Evolutionary conservation across 2,329 filamentous ascomycete genomes (phyloP).

Genomic region (Trichoderma citrinoviride): DNA sequence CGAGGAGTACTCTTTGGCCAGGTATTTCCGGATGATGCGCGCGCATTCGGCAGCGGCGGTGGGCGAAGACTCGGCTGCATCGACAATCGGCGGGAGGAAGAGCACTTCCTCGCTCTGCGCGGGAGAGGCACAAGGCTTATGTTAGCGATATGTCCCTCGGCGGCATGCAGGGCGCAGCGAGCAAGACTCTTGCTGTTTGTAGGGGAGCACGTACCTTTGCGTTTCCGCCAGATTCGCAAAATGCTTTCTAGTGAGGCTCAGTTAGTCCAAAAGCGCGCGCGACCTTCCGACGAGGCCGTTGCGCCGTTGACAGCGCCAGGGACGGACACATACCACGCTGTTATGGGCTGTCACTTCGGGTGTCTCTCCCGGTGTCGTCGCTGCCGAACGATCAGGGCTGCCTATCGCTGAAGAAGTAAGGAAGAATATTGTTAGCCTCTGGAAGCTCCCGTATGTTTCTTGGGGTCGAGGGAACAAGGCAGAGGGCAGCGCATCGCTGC

Average conservation of each 20-base stretch:
- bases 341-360: slow-evolving; percentile 65
- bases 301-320: background rate
- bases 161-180: background rate
- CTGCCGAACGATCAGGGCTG: slow-evolving; percentile 23
- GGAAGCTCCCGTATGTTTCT: background rate
- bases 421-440: background rate
- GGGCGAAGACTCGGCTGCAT: slow-evolving; percentile 89
- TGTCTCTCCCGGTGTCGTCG: slow-evolving; percentile 47
- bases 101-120: slow-evolving; percentile 81
- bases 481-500: background rate
- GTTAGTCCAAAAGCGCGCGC: slow-evolving; percentile 25
- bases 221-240: slow-evolving; percentile 72
- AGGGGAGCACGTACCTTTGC: slow-evolving; percentile 44
- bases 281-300: background rate
- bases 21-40: slow-evolving; percentile 74
- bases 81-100: slow-evolving; percentile 89
- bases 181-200: background rate
- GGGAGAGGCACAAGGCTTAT: background rate
- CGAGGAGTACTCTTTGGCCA: slow-evolving; percentile 67
- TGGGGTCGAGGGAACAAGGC: background rate
- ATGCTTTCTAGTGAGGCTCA: slow-evolving; percentile 59
- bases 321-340: slow-evolving; percentile 59
- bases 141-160: background rate
- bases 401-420: background rate
- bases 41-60: slow-evolving; percentile 79